Evolutionary conservation across 2,329 filamentous ascomycete genomes (phyloP).

Genomic region (Scedosporium minutisporum): DNA sequence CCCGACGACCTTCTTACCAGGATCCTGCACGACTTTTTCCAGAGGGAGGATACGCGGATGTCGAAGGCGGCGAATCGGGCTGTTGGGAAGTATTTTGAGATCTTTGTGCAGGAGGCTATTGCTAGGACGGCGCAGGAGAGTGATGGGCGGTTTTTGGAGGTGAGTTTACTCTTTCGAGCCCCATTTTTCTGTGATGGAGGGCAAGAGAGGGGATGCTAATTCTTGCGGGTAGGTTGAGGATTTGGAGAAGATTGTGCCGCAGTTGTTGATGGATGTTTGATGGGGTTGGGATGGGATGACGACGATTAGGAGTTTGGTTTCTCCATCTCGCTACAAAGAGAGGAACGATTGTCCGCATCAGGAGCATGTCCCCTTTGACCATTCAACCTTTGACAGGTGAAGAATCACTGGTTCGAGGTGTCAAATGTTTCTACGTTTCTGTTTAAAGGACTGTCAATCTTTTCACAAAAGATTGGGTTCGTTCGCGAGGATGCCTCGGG

Average conservation of each 20-base stretch:
- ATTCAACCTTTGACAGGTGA: no score
- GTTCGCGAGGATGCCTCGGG: not conserved
- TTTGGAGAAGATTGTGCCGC: conserved; percentile 76
- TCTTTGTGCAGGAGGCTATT: conserved; percentile 84
- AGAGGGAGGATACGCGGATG: conserved; percentile 60
- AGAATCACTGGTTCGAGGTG: not conserved
- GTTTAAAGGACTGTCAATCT: not conserved
- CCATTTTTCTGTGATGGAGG: not conserved
- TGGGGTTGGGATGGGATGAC: not conserved
- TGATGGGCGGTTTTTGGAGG: conserved; percentile 62
- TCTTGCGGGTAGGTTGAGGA: conserved; percentile 61
- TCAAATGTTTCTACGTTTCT: not conserved
- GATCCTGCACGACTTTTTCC: conserved; percentile 72
- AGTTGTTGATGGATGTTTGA: conserved; percentile 79
- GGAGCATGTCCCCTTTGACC: no score
- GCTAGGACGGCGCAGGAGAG: conserved; percentile 68
- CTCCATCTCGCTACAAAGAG: not conserved
- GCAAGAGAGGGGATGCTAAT: conserved; percentile 9
- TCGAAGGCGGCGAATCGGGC: conserved; percentile 68
- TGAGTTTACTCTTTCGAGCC: conserved; percentile 27
- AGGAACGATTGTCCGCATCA: no score
- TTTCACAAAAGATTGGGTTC: not conserved
- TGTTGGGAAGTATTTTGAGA: conserved; percentile 77
- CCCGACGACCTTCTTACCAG: conserved; percentile 66
- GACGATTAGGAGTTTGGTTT: not conserved